phyloP scores from a whole-genome alignment of 352 stramenopile genomes.

The Pythium rishiriense region DNA sequence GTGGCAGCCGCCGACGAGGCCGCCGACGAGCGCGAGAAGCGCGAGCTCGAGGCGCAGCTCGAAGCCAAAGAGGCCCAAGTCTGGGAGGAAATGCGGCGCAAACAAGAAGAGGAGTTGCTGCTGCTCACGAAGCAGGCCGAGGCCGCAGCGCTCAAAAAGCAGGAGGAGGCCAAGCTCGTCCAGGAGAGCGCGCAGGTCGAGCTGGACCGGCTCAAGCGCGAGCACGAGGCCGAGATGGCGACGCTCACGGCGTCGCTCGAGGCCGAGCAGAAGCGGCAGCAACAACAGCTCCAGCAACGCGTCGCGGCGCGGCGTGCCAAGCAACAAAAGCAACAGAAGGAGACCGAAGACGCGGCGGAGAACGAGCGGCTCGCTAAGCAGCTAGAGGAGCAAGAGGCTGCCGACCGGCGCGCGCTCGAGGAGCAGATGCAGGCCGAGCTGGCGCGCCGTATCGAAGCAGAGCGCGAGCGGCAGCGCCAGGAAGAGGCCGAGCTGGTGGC shows the following conservation, averaged over 20 bases:
- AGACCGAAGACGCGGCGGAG: constrained; percentile 11
- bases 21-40: constrained; percentile 34
- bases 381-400: constrained; percentile 28
- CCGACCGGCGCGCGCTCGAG: constrained; percentile 34
- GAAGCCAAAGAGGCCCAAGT: constrained; percentile 38
- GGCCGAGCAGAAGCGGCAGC: constrained; percentile 33
- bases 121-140: constrained; percentile 15
- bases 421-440: constrained; percentile 36
- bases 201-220: constrained; percentile 52
- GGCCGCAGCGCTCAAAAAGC: constrained; percentile 13
- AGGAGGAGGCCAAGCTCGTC: constrained; percentile 19
- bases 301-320: constrained; percentile 43
- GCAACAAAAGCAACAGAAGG: constrained; percentile 44
- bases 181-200: constrained; percentile 41
- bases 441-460: constrained; percentile 46
- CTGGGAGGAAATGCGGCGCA: constrained; percentile 25
- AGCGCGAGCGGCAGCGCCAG: constrained; percentile 49
- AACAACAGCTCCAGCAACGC: constrained; percentile 71
- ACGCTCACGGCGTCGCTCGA: constrained; percentile 51
- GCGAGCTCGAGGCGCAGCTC: constrained; percentile 39
- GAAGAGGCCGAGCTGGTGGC: constrained; percentile 48
- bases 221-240: constrained; percentile 65
- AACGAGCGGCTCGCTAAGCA: constrained; percentile 13
- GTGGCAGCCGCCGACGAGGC: constrained; percentile 13
- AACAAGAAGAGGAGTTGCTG: constrained; percentile 21